Base-by-base conservation (phyloP, 179 eudicot genomes). In the Silene vulgaris region DNA sequence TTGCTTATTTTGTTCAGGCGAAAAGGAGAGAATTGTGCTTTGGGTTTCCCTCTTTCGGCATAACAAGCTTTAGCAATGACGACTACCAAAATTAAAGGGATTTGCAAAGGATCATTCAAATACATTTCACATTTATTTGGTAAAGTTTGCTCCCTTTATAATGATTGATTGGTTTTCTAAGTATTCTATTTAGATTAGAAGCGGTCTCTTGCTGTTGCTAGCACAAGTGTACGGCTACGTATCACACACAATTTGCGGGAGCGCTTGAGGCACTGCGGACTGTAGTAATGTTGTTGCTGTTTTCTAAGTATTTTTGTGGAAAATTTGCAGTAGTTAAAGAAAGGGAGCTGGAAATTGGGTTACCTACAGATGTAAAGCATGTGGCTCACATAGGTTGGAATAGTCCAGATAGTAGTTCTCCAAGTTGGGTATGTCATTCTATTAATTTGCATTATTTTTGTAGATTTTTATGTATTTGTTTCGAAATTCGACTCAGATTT, bases 361-460 rank as follows among this genome's bases (percentile, higher is more conserved):
- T 72, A 48, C 97, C 97, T 64, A 92, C 97, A 52, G 92, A 92
- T 87, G 97, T 92, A 29, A 92, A 91, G 65, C 97, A 92, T 77
- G 86, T 92, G 75, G 96, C 97, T 32, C 97, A 92, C 71, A 88
- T 92, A 13, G 97, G 97, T 8, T 91, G 88, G 88, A 92, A 91
- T 81, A 92, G 91, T 23, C 85, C 89, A 14, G 83, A 86, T 74
- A 87, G 89, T 29, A 81, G 75, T 65, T 81, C 92, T 76, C 97
- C 97, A 37, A 84, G 83, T 79, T 92, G 97, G 97, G 97, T 92
- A 85, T 65, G 85, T 60, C 76, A 37, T 71, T 35, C 28, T 66
- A 26, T 9, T 63, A 28, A 3, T 63, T 63, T 26, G 4, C 4
- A 17, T 59, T 61, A 20, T 61, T 11, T 12, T 63, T 16, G 5